These are phyloP conservation scores for Colletotrichum sp. DNA, from an alignment of 2,329 filamentous ascomycete genomes.

Conservation along the genomic window DNA sequence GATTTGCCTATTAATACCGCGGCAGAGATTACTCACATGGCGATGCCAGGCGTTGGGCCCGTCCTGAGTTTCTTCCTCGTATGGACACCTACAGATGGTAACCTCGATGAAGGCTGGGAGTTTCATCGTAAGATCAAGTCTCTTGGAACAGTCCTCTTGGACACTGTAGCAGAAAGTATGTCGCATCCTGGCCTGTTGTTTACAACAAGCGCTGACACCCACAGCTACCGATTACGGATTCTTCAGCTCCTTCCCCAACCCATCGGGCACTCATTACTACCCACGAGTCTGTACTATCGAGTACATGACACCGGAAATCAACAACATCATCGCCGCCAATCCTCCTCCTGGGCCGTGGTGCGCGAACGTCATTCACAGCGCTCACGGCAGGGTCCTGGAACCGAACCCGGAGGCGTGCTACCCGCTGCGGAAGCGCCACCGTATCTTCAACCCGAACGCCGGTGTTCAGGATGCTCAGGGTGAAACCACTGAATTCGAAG, in stretches of 20 bases:
- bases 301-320: neutral
- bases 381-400: neutral
- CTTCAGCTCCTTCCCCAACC: neutral
- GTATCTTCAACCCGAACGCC: slow-evolving; percentile 27
- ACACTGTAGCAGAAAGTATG: slow-evolving; percentile 8
- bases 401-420: slow-evolving; percentile 9
- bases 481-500: slow-evolving; percentile 27
- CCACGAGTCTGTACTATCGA: neutral
- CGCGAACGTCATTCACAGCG: neutral
- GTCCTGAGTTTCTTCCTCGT: neutral
- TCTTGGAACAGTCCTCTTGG: neutral
- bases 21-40: neutral
- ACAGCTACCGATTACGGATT: slow-evolving; percentile 8
- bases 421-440: slow-evolving; percentile 35
- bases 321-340: neutral
- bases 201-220: neutral
- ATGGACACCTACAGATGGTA: slow-evolving; percentile 5
- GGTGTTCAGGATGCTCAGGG: slow-evolving; percentile 27
- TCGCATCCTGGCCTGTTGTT: neutral
- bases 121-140: slow-evolving; percentile 3
- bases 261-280: neutral
- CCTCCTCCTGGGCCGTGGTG: neutral
- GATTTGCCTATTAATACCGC: slow-evolving; percentile 27
- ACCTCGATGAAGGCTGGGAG: neutral
- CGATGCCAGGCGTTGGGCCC: slow-evolving; percentile 4